phyloP scores from a whole-genome alignment of 192 early-diverging fungal species.

The Coemansia sp. region DNA sequence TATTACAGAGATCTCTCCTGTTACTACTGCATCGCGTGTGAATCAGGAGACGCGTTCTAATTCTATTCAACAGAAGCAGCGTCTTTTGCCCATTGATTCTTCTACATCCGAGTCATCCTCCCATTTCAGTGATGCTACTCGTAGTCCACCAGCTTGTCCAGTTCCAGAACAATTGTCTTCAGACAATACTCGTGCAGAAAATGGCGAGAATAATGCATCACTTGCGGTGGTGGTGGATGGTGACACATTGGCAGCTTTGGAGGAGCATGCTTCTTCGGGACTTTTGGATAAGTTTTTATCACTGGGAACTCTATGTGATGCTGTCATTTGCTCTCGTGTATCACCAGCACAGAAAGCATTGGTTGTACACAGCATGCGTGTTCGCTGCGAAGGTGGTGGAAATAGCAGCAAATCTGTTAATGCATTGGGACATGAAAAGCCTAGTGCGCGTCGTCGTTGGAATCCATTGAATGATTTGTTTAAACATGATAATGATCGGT shows the following conservation, averaged over 20 bases:
- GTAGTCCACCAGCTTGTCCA: not conserved
- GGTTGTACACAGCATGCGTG: constrained; percentile 71
- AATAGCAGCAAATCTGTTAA: not conserved
- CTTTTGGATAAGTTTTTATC: constrained; percentile 66
- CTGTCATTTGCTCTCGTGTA: constrained; percentile 89
- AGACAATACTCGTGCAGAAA: no score
- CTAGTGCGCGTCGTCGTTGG: not conserved
- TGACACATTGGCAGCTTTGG: constrained; percentile 66
- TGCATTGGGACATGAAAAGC: not conserved
- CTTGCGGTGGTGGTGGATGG: constrained; percentile 92
- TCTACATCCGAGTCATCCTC: constrained; percentile 6
- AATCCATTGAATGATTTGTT: constrained; percentile 10
- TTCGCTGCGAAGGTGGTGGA: constrained; percentile 43
- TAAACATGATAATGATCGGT: constrained; percentile 44
- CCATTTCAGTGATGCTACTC: constrained; percentile 14
- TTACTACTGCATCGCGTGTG: no score
- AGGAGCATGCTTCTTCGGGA: constrained; percentile 36
- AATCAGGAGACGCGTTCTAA: no score
- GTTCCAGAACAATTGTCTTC: no score
- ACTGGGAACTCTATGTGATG: constrained; percentile 70
- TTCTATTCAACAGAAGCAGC: no score
- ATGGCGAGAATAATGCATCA: constrained; percentile 2
- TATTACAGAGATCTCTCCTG: no score
- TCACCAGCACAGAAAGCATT: constrained; percentile 88
- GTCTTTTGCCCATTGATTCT: not conserved